Evolutionary conservation across 768 basidiomycete species (phyloP).

Genomic region (Leccinum sublutescens): DNA sequence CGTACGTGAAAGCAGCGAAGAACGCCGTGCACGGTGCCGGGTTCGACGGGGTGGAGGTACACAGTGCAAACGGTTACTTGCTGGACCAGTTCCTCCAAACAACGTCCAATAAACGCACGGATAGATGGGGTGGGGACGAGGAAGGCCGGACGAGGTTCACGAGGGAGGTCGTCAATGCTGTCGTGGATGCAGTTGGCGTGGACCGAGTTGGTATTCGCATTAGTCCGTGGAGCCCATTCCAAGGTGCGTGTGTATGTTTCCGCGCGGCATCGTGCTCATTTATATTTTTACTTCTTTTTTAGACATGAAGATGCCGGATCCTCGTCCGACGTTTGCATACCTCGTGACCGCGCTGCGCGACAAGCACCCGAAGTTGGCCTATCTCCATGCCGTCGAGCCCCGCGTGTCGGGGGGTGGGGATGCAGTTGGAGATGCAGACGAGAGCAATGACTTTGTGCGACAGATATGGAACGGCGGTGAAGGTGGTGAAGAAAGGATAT

Average conservation of each 20-base stretch:
- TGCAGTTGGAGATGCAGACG: too few relatives aligned
- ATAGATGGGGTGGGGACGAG: conserved; percentile 21
- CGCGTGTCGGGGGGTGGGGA: too few relatives aligned
- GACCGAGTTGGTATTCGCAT: conserved; percentile 53
- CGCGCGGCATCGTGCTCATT: neutral
- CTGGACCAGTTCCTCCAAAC: neutral
- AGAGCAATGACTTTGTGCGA: conserved; percentile 27
- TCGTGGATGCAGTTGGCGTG: conserved; percentile 50
- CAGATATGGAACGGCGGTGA: conserved; percentile 38
- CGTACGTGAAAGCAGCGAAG: conserved; percentile 31
- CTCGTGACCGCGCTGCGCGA: too few relatives aligned
- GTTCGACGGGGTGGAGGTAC: conserved; percentile 47
- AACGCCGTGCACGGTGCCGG: conserved; percentile 31
- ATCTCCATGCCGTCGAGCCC: too few relatives aligned
- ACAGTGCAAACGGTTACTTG: conserved; percentile 40
- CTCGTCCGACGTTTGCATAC: conserved; percentile 21
- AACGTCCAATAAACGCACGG: neutral
- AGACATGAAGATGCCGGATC: conserved; percentile 55
- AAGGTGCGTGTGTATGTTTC: conserved; percentile 27
- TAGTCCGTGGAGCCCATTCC: conserved; percentile 50
- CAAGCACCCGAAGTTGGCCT: too few relatives aligned
- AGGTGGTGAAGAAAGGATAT: conserved; percentile 9
- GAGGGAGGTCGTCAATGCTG: conserved; percentile 51
- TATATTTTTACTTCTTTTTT: neutral
- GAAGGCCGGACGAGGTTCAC: conserved; percentile 58